Percentiles rank a stretch among this genome's conserved stretches.
These are phyloP conservation scores for Spathaspora girioi DNA, from an alignment of 805 yeast genomes.

Conservation along the genomic window DNA sequence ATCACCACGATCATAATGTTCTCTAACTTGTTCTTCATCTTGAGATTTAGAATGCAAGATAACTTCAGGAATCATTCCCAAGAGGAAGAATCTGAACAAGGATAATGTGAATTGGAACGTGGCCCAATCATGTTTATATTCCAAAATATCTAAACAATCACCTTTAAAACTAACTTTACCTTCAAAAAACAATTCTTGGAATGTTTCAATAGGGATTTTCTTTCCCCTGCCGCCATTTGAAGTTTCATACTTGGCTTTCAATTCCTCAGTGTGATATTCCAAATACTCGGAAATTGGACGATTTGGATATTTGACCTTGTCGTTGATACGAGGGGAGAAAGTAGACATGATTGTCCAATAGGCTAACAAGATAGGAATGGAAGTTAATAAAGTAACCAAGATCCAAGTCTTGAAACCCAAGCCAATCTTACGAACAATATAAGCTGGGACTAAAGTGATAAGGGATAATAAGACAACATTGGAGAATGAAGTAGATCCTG, in stretches of 20 bases:
- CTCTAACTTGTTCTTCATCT: constrained; percentile 95
- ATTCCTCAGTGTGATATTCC: constrained; percentile 72
- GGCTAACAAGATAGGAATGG: constrained; percentile 71
- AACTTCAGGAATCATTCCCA: constrained; percentile 91
- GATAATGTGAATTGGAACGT: constrained; percentile 72
- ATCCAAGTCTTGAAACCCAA: constrained; percentile 67
- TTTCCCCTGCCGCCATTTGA: constrained; percentile 54
- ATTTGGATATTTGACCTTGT: constrained; percentile 71
- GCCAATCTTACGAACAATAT: constrained; percentile 61
- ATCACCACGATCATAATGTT: constrained; percentile 94
- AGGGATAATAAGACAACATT: constrained; percentile 52
- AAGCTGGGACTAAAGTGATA: constrained; percentile 57
- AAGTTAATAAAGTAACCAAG: constrained; percentile 52
- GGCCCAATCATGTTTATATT: constrained; percentile 91
- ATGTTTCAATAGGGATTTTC: constrained; percentile 89
- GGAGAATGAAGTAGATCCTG: constrained; percentile 74
- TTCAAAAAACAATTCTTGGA: constrained; percentile 82
- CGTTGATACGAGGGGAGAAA: constrained; percentile 76
- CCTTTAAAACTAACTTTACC: constrained; percentile 85
- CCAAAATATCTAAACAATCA: constrained; percentile 78
- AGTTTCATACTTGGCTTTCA: constrained; percentile 57
- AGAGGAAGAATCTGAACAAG: constrained; percentile 73
- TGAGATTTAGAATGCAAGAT: constrained; percentile 88
- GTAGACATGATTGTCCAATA: constrained; percentile 80
- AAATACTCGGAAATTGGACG: constrained; percentile 75